Evolutionary conservation across 176 grass and related monocot genomes (phyloP).

Genomic region (Tillandsia leiboldiana): DNA sequence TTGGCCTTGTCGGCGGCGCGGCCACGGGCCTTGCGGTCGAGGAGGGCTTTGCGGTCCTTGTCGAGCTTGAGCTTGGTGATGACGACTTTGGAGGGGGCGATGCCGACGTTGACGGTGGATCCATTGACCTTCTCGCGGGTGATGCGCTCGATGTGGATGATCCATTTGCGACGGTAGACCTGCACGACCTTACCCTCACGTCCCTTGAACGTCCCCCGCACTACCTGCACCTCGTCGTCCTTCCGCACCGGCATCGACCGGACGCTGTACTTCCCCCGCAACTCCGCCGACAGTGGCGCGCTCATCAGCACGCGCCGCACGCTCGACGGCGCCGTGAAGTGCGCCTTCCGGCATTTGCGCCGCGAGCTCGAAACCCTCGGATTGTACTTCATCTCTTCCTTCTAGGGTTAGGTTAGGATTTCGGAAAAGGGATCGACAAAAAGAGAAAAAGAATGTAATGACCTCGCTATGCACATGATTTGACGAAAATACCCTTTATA

Average conservation of each 20-base stretch:
- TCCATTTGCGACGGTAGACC: conserved; percentile 12
- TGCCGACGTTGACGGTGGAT: conserved; percentile 2
- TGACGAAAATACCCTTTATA: too few relatives aligned
- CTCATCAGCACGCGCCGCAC: conserved; percentile 13
- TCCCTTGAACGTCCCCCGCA: conserved; percentile 9
- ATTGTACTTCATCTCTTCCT: neutral
- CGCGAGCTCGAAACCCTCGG: conserved; percentile 1
- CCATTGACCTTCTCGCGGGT: conserved; percentile 14
- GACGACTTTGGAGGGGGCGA: neutral
- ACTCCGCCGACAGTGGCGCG: conserved; percentile 7
- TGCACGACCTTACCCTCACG: conserved; percentile 11
- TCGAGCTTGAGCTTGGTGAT: too few relatives aligned
- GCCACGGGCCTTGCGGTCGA: conserved; percentile 12
- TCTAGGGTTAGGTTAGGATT: neutral
- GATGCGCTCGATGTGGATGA: conserved; percentile 11
- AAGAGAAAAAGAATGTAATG: too few relatives aligned
- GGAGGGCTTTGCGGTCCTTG: neutral
- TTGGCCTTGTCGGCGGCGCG: conserved; percentile 10
- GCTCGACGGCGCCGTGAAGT: conserved; percentile 7
- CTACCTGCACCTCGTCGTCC: conserved; percentile 2
- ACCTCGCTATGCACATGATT: too few relatives aligned
- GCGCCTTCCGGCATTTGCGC: conserved; percentile 3
- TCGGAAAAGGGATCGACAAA: neutral
- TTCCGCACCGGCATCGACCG: conserved; percentile 10
- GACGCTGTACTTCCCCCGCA: conserved; percentile 1